Base-by-base conservation (phyloP, 1,284 basidiomycete genomes). In the Trichosporon sp. region DNA sequence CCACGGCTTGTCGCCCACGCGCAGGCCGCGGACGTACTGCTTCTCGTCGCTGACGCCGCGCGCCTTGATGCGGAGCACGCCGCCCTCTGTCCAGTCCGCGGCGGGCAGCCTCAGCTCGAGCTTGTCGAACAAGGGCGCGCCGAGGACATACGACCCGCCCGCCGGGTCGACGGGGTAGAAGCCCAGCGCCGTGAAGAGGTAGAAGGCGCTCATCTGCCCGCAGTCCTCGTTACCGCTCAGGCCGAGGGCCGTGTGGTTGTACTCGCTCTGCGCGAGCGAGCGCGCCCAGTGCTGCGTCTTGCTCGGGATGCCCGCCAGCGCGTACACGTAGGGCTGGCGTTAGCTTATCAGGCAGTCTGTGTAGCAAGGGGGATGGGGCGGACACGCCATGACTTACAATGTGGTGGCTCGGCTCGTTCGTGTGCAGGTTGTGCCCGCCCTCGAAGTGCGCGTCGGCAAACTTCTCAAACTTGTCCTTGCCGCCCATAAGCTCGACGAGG, bases 201-300 rank as follows among this genome's bases (percentile, higher is more conserved):
- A 93, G 92, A 92, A 93, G 0, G 91, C 90, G 75, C 89, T 91
- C 91, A 93, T 93, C 78, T 93, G 92, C 0, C 92, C 92, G 74
- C 92, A 93, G 75, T 94, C 92, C 79, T 94, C 92, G 76, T 93
- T 94, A 88, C 75, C 80, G 8, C 72, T 77, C n/a, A 78, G 71
- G 7, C 76, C 78, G 31, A 64, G 70, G 11, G 88, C 85, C 0
- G 88, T 88, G 67, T 88, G 87, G 73, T 90, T 89, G 79, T 92
- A 93, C 77, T 91, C 86, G 1, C 78, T 80, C 62, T 79, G 65
- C 0, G 90, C 89, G 58, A 93, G 89, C 67, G 88, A 83, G 29
- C 89, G 86, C 2, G 93, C 86, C n/a, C 87, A 87, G 68, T 87
- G 85, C 78, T 92, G 91, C 0, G 90, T 86, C 74, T 89, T 89